A percentile compares a stretch with the other conserved stretches of the same genome.
Conservation (phyloP, 2,329 filamentous ascomycete species). For the Coleophoma eucalyptorum region DNA sequence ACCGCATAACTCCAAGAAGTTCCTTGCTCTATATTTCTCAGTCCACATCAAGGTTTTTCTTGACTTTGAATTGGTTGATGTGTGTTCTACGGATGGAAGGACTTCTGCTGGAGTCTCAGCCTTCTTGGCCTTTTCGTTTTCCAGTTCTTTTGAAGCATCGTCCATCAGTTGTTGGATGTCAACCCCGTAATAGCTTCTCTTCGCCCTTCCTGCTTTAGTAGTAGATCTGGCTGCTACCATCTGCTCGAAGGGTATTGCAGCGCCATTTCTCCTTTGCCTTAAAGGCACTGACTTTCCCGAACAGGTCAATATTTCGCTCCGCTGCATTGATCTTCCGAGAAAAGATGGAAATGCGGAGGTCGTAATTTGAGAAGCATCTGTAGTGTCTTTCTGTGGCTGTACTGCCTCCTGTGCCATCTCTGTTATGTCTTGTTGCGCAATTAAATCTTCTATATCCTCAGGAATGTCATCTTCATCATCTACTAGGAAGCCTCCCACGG, state of each 20-base stretch:
- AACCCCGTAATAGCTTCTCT: constrained; percentile 83
- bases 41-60: constrained; percentile 72
- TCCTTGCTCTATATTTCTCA: constrained; percentile 91
- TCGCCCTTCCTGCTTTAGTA: constrained; percentile 63
- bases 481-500: constrained; percentile 9
- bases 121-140: constrained; percentile 32
- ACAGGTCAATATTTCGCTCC: constrained; percentile 21
- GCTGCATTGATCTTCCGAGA: not conserved
- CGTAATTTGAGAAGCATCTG: too few relatives aligned
- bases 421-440: too few relatives aligned
- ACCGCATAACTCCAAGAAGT: constrained; percentile 89
- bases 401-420: too few relatives aligned
- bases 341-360: constrained; percentile 16
- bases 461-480: constrained; percentile 4
- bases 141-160: constrained; percentile 52
- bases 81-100: constrained; percentile 36
- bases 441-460: too few relatives aligned
- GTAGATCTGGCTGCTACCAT: constrained; percentile 66
- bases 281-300: constrained; percentile 53
- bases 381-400: too few relatives aligned
- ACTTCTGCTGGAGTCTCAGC: constrained; percentile 32
- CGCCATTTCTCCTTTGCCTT: constrained; percentile 44
- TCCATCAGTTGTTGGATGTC: constrained; percentile 83
- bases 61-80: constrained; percentile 18
- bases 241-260: constrained; percentile 55